Evolutionary conservation across 1,284 basidiomycete genomes (phyloP), one percentile per base, ranked within the genome.

Genomic region (Fomitopsis schrenkii): DNA sequence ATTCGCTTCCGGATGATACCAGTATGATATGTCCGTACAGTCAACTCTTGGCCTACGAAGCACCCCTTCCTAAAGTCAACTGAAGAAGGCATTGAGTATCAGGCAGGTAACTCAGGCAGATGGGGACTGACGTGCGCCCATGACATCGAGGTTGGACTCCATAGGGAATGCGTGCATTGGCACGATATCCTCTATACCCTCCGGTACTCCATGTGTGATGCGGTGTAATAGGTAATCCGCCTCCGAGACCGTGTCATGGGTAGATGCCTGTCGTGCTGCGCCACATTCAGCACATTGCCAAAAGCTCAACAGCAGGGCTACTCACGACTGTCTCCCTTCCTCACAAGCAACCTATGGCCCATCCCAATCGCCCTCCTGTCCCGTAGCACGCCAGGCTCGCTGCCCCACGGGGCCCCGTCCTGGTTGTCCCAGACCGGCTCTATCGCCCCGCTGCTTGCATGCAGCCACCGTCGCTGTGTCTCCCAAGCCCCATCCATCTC

Each of bases 31-130:
- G 97, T 98, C 35, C 97, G 85, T 2, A 98, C 96, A 0, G 97
- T 98, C 45, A 99, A 79, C 71, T 99, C 97, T 79, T 99, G 97
- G 3, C 97, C 97, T 1, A 99, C 88, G 71, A 98, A 99, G 74
- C 97, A 99, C 6, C 97, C 97, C 77, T 99, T 99, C 55, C 93
- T 83, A 74, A 98, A 98, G 75, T 98, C 95, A 68, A 99, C 95
- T 96, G 68, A 19, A 63, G 56, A 58, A 35, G 63, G 41, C 62
- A 48, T 33, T 61, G 55, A 30, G 9, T 42, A 52, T 64, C n/a
- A 59, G 46, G 10, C 30, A n/a, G 14, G 30, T 7, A 14, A 17
- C 17, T 10, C 12, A 9, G 17, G 40, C 46, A 36, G 12, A 17
- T 48, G 53, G 30, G 55, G 45, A 69, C 90, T 79, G 69, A 96